Evolutionary conservation across 179 eudicot species (phyloP).

Genomic region (Beta corolliflora): DNA sequence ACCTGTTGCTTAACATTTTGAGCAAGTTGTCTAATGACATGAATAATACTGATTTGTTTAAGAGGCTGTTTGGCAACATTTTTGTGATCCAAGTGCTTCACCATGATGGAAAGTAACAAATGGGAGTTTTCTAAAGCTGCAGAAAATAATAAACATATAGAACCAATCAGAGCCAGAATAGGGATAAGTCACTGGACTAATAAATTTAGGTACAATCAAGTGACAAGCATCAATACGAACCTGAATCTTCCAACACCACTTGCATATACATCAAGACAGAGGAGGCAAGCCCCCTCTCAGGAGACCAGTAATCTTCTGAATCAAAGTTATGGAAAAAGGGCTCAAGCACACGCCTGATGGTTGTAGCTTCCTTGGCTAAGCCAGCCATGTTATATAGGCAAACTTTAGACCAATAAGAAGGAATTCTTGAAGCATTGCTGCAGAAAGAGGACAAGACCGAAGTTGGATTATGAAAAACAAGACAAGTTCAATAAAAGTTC

Average conservation of each 20-base stretch:
- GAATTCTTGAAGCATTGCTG: slow-evolving; percentile 71
- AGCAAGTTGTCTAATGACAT: slow-evolving; percentile 61
- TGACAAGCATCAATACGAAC: slow-evolving; percentile 32
- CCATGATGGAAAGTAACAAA: slow-evolving; percentile 62
- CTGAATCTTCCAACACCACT: slow-evolving; percentile 74
- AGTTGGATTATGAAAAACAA: neutral
- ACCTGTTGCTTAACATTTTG: slow-evolving; percentile 56
- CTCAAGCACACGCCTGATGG: slow-evolving; percentile 83
- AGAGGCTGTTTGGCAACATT: slow-evolving; percentile 64
- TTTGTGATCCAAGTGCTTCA: slow-evolving; percentile 88
- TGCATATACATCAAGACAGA: slow-evolving; percentile 73
- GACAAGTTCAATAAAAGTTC: neutral
- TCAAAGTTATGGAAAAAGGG: slow-evolving; percentile 80
- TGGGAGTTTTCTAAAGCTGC: slow-evolving; percentile 65
- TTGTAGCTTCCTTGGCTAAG: slow-evolving; percentile 87
- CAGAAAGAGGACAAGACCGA: slow-evolving; percentile 10
- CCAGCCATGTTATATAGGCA: slow-evolving; percentile 81
- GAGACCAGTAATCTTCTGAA: slow-evolving; percentile 74
- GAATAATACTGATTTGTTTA: slow-evolving; percentile 61
- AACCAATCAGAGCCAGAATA: slow-evolving; percentile 10
- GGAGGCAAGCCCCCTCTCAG: slow-evolving; percentile 72
- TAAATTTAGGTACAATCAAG: neutral
- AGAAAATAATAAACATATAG: slow-evolving; percentile 7
- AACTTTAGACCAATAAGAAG: slow-evolving; percentile 82
- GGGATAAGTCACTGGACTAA: slow-evolving; percentile 5